Evolutionary conservation across 2,329 filamentous ascomycete species (phyloP), one percentile per base, ranked within the genome.

Genomic region (Cladophialophora psammophila): DNA sequence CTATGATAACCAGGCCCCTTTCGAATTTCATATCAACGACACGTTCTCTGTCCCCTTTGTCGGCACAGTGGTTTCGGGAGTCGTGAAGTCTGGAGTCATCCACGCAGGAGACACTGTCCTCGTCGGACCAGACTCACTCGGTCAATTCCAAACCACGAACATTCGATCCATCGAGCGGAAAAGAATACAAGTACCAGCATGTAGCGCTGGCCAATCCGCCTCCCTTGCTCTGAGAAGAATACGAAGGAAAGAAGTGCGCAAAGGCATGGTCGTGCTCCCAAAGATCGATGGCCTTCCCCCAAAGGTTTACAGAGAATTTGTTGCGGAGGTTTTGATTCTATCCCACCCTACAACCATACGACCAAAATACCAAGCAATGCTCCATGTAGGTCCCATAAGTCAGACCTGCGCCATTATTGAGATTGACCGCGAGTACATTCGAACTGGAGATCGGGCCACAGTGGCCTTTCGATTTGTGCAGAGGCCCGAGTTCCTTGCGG

Each of bases 401-500:
- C 95, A 99, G 80, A 99, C 95, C 0, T 99, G 95, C 76, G 90
- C 93, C 10, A 97, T 99, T 76, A 96, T 99, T 75, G 95, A 97
- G 75, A 95, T 99, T 72, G 95, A 99, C 77, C 89, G 94, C n/a
- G 91, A 91, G 32, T 95, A 94, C 74, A 97, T 99, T 71, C 88
- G 95, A 7, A 97, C 94, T 0, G 95, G 95, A 9, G 95, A 98
- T 77, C 86, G 94, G n/a, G 95, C 95, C 1, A 90, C 90, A 0
- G 95, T 99, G 1, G 95, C 94, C 0, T 99, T 99, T 81, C 89
- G 90, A 9, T 99, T 99, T 76, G 91, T 97, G 3, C 95, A 97
- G 78, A 84, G 94, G 26, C 95, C 95, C 1, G 95, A 99, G 80
- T 99, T 96, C 72, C 81, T 99, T 12, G 91, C 89, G 0, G 90